Conservation (phyloP, 1,284 basidiomycete genomes). For the Cryptococcus hybrid region DNA sequence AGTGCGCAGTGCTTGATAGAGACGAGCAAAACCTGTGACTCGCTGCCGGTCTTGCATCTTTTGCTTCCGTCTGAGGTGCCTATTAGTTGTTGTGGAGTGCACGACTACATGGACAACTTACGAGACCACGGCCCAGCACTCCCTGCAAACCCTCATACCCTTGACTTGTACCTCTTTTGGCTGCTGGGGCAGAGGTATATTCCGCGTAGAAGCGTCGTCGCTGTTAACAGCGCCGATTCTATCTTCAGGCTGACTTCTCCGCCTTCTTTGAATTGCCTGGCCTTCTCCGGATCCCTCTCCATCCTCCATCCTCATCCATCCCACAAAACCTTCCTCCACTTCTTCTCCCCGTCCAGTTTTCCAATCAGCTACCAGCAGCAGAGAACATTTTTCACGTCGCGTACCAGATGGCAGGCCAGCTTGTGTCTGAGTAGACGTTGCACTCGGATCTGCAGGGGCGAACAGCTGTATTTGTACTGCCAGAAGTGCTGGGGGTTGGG, state of each 20-base stretch:
- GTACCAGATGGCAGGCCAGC: constrained; percentile 50
- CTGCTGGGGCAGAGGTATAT: constrained; percentile 36
- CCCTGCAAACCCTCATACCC: constrained; percentile 77
- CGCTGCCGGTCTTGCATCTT: constrained; percentile 67
- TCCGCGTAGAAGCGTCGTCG: constrained; percentile 7
- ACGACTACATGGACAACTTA: constrained; percentile 50
- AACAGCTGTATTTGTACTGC: constrained; percentile 45
- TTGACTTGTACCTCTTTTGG: constrained; percentile 71
- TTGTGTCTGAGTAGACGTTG: constrained; percentile 14
- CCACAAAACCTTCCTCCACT: constrained; percentile 76
- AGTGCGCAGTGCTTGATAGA: constrained; percentile 70
- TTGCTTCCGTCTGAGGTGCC: constrained; percentile 65
- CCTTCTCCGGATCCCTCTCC: constrained; percentile 45
- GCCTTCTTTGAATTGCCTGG: constrained; percentile 34
- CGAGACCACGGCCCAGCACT: constrained; percentile 75
- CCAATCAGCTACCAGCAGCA: constrained; percentile 75
- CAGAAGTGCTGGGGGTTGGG: constrained; percentile 58
- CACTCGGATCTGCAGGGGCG: constrained; percentile 30
- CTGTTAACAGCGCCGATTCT: neutral
- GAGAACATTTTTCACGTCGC: constrained; percentile 66
- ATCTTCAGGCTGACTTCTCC: neutral
- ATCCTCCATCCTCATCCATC: constrained; percentile 55
- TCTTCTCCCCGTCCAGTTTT: constrained; percentile 74
- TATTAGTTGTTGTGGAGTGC: neutral
- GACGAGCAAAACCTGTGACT: constrained; percentile 62